Conservation (phyloP, 2,329 filamentous ascomycete genomes). For the Hypoxylon sp. region DNA sequence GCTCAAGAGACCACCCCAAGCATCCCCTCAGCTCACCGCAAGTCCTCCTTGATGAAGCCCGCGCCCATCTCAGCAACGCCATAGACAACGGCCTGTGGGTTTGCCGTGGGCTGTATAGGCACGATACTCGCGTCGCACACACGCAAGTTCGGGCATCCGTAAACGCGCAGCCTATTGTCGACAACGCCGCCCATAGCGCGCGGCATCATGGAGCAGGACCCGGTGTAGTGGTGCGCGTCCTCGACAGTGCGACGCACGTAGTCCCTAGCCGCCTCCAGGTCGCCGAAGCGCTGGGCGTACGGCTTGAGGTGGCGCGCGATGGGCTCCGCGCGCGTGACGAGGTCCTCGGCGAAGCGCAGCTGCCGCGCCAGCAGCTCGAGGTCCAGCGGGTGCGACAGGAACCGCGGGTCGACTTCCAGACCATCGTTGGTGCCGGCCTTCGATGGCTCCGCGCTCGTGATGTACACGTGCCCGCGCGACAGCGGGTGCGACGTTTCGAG, state of each 20-base stretch:
- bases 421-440: no score
- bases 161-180: constrained; percentile 12
- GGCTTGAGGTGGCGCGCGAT: background rate
- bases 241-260: background rate
- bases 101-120: background rate
- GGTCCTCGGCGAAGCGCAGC: constrained; percentile 7
- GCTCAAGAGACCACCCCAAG: no score
- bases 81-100: background rate
- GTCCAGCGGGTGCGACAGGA: constrained; percentile 28
- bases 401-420: constrained; percentile 23
- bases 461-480: constrained; percentile 30
- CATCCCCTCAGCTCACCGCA: no score
- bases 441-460: constrained; percentile 11
- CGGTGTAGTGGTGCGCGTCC: constrained; percentile 4
- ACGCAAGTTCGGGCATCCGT: constrained; percentile 7
- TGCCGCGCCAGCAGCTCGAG: constrained; percentile 28
- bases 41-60: no score
- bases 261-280: background rate
- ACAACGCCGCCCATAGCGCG: constrained; percentile 11
- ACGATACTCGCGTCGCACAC: constrained; percentile 14
- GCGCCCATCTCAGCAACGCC: background rate
- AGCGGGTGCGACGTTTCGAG: constrained; percentile 26
- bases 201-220: constrained; percentile 16
- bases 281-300: background rate
- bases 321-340: background rate